Evolutionary conservation across 1,284 basidiomycete species (phyloP).

Genomic region (Malassezia restricta): DNA sequence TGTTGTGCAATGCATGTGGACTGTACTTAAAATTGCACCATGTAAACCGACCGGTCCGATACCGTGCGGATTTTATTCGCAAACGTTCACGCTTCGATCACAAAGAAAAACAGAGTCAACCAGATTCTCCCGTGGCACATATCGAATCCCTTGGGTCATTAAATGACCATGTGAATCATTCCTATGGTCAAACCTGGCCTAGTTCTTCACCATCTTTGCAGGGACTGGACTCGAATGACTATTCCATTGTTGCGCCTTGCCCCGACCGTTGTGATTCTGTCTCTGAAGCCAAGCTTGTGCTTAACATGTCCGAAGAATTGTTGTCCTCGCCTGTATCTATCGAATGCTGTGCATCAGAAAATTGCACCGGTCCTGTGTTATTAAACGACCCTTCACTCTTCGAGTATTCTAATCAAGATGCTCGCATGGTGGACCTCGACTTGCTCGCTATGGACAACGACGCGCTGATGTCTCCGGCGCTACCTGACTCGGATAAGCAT

Average conservation of each 20-base stretch:
- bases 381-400: constrained; percentile 1
- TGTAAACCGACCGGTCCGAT: constrained; percentile 31
- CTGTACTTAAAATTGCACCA: constrained; percentile 38
- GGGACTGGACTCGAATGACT: no score
- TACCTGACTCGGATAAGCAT: neutral
- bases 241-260: no score
- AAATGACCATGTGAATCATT: no score
- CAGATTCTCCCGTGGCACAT: neutral
- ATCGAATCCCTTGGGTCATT: neutral
- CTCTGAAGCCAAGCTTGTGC: neutral
- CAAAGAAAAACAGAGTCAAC: neutral
- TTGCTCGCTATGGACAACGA: neutral
- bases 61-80: constrained; percentile 41
- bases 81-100: constrained; percentile 35
- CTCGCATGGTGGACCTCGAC: neutral
- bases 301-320: constrained; percentile 7
- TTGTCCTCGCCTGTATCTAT: neutral
- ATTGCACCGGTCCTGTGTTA: constrained; percentile 12
- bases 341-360: constrained; percentile 9
- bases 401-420: neutral
- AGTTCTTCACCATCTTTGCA: no score
- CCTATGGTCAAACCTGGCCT: no score
- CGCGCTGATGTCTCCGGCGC: neutral
- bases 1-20: constrained; percentile 40
- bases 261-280: no score